A percentile compares a stretch with the other conserved stretches of the same genome.
Conservation (phyloP, 139 green algal species). For the Chlorella vulgaris region DNA sequence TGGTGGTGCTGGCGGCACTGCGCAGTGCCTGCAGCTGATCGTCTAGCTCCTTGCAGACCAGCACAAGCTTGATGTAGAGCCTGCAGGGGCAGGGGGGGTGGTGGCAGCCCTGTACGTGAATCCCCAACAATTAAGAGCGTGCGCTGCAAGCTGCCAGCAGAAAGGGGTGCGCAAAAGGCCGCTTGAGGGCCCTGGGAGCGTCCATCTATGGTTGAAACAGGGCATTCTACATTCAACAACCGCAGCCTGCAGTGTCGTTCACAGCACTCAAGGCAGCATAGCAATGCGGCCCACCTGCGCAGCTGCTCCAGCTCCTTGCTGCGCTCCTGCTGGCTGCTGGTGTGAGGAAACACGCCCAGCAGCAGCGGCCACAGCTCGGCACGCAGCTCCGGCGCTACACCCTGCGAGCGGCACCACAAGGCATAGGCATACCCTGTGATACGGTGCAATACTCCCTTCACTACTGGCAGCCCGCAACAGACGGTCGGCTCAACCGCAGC, state of each 20-base stretch:
- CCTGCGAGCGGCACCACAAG: slow-evolving; percentile 35
- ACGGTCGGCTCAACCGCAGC: neutral
- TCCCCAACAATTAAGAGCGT: no score
- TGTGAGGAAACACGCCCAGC: slow-evolving; percentile 54
- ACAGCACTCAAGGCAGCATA: neutral
- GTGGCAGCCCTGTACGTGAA: no score
- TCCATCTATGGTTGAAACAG: no score
- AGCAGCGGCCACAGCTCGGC: slow-evolving; percentile 69
- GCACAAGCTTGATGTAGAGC: slow-evolving; percentile 55
- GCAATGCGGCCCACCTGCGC: neutral
- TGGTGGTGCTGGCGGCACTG: neutral
- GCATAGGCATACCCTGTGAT: neutral
- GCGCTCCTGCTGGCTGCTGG: slow-evolving; percentile 18
- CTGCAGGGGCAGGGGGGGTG: neutral
- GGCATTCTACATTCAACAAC: no score
- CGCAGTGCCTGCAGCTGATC: slow-evolving; percentile 25
- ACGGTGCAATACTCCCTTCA: neutral
- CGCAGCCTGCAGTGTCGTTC: neutral
- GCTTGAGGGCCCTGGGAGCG: no score
- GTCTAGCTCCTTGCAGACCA: slow-evolving; percentile 56
- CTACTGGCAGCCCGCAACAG: neutral
- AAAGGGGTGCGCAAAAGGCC: no score
- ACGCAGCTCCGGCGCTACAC: slow-evolving; percentile 50
- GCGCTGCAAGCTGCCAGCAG: no score
- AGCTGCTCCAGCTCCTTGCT: slow-evolving; percentile 36